Base-by-base conservation (phyloP, 768 basidiomycete species). In the Kwoniella newhampshirensis region DNA sequence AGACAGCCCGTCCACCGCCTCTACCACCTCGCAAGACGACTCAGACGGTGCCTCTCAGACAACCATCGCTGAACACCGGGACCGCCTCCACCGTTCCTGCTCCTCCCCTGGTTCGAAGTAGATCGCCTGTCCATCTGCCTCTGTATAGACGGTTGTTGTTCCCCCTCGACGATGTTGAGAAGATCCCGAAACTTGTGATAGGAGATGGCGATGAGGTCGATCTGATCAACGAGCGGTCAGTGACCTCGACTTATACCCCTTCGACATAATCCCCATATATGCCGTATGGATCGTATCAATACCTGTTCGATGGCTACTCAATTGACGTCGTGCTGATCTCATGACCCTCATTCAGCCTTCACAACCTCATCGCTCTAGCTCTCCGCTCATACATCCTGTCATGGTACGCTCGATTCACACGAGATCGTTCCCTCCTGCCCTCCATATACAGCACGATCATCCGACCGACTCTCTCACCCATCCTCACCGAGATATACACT, bases 321-420 rank as follows among this genome's bases (percentile, higher is more conserved):
- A n/a, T n/a, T n/a, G n/a, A n/a, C n/a, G n/a, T n/a, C n/a, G n/a
- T n/a, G n/a, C n/a, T 13, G 32, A 32, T 32, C 32, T 32, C 32
- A 6, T 32, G 32, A 6, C 32, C n/a, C n/a, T n/a, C n/a, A n/a
- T n/a, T 18, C 27, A 62, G 70, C 8, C 32, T 71, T 23, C 56
- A 71, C 42, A 54, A 69, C 57, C 55, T 72, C 23, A 57, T 72
- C 5, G 67, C 70, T 5, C 49, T 72, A 9, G 43, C 54, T 23
- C 51, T 72, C 36, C 59, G 70, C 8, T 64, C 62, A 27, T 72
- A 67, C 52, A 51, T 72, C 27, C 47, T 61, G 25, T 63, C 60
- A 35, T 75, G 74, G 74, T 71, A 72, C 39, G 51, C 61, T 20
- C 51, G 60, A 2, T 60, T 75, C 53, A 62, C 66, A 1, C 30